phyloP scores from a whole-genome alignment of 139 green algal species.

The Chlamydomonas urium region DNA sequence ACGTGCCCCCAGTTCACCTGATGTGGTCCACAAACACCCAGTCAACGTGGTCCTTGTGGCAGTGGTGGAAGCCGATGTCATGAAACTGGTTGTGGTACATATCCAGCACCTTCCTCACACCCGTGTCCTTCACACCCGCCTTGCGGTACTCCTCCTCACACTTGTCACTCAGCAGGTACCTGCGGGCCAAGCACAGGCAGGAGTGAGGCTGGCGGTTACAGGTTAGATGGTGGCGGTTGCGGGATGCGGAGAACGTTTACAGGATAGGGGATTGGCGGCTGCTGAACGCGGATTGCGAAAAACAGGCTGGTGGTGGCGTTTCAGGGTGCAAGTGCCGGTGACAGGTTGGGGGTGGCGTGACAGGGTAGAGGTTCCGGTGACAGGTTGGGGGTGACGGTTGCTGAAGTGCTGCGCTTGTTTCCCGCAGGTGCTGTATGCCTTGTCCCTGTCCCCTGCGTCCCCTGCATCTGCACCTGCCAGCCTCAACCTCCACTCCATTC shows the following conservation, averaged over 20 bases:
- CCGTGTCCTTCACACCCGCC: conserved; percentile 17
- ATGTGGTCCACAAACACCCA: conserved; percentile 72
- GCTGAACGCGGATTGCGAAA: not conserved
- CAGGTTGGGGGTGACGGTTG: too few relatives aligned
- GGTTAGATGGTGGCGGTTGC: too few relatives aligned
- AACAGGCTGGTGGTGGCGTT: not conserved
- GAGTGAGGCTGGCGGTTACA: not conserved
- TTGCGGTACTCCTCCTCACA: conserved; percentile 10
- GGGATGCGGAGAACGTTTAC: too few relatives aligned
- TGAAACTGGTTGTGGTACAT: conserved; percentile 49
- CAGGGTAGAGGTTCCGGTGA: too few relatives aligned
- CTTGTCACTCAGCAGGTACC: conserved; percentile 9
- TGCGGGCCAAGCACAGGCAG: conserved; percentile 2
- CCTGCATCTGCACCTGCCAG: too few relatives aligned
- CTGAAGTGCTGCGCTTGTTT: too few relatives aligned
- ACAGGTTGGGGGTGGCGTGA: not conserved
- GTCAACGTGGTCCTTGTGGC: conserved; percentile 65
- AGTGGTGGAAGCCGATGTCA: conserved; percentile 65
- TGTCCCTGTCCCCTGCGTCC: too few relatives aligned
- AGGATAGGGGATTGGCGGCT: not conserved
- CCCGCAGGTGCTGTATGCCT: too few relatives aligned
- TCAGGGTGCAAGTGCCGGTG: not conserved
- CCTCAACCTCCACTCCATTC: too few relatives aligned
- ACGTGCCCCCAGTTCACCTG: not conserved
- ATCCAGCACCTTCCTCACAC: conserved; percentile 35